Conservation (phyloP, 768 basidiomycete genomes). For the Coprinopsis sp. region DNA sequence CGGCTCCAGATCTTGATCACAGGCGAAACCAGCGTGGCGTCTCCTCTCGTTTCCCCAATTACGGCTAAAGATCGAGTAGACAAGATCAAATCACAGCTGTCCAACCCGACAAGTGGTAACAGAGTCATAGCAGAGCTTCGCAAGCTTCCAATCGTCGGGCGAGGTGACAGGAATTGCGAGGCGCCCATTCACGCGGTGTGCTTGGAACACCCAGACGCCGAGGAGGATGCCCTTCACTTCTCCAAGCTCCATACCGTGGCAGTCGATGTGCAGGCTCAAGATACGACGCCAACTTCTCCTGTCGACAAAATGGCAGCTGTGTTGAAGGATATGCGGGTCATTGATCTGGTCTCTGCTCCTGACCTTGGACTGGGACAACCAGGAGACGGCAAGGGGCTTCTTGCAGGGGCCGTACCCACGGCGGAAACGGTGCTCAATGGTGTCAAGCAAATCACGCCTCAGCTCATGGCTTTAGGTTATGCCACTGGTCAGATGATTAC, state of each 20-base stretch:
- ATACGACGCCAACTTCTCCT: slow-evolving; percentile 44
- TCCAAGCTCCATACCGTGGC: slow-evolving; percentile 29
- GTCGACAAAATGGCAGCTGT: slow-evolving; percentile 44
- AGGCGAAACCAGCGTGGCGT: slow-evolving; percentile 38
- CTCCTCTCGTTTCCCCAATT: slow-evolving; percentile 35
- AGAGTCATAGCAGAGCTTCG: slow-evolving; percentile 70
- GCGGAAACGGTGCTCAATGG: slow-evolving; percentile 68
- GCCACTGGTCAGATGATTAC: slow-evolving; percentile 62
- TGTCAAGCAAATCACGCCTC: slow-evolving; percentile 65
- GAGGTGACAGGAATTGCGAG: slow-evolving; percentile 9
- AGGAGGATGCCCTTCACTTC: slow-evolving; percentile 60
- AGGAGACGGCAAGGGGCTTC: slow-evolving; percentile 59
- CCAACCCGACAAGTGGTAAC: slow-evolving; percentile 62
- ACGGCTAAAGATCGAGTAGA: slow-evolving; percentile 49
- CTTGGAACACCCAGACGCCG: slow-evolving; percentile 56
- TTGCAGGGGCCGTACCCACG: slow-evolving; percentile 74
- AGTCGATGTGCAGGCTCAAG: not conserved
- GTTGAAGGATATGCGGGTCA: slow-evolving; percentile 56
- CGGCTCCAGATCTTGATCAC: slow-evolving; percentile 65
- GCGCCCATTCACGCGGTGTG: slow-evolving; percentile 77
- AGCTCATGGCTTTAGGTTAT: slow-evolving; percentile 73
- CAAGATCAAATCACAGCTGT: slow-evolving; percentile 65
- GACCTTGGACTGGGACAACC: slow-evolving; percentile 72
- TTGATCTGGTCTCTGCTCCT: slow-evolving; percentile 56
- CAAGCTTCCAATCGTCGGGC: slow-evolving; percentile 42